Percentiles rank a stretch among this genome's conserved stretches.
phyloP scores from a whole-genome alignment of 1,139 yeast species.

The Candida mesenterica region DNA sequence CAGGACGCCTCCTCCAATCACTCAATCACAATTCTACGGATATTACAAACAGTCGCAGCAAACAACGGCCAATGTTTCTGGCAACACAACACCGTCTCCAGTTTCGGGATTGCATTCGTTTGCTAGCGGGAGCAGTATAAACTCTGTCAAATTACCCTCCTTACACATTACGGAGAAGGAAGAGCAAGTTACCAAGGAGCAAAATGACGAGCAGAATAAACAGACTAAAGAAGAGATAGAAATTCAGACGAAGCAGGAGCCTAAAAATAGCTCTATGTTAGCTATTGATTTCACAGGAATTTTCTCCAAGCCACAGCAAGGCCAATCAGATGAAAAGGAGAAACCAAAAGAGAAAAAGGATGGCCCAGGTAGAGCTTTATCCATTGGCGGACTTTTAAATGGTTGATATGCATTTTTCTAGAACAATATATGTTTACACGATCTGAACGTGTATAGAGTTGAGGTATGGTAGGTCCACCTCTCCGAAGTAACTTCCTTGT shows the following conservation, averaged over 20 bases:
- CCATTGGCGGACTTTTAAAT: slow-evolving; percentile 41
- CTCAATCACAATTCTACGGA: not conserved
- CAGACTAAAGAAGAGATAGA: no score
- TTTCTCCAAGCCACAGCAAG: slow-evolving; percentile 10
- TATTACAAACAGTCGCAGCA: not conserved
- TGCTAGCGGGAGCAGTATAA: not conserved
- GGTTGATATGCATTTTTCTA: no score
- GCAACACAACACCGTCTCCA: not conserved
- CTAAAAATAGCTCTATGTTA: slow-evolving; percentile 7
- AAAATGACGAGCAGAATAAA: no score
- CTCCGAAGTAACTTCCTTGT: no score
- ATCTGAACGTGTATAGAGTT: no score
- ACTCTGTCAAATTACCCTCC: slow-evolving; percentile 1
- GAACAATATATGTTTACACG: no score
- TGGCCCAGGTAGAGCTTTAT: slow-evolving; percentile 19
- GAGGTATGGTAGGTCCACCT: no score
- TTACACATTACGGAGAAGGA: slow-evolving; percentile 2
- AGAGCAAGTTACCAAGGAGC: not conserved
- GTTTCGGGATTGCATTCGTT: not conserved
- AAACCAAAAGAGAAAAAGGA: slow-evolving; percentile 12
- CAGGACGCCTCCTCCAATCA: slow-evolving; percentile 1
- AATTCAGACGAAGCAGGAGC: not conserved
- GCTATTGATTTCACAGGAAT: slow-evolving; percentile 35
- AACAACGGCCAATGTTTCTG: not conserved
- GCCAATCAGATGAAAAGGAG: slow-evolving; percentile 11